Percentiles rank a stretch among this genome's conserved stretches.
Evolutionary conservation across 164 flowering plant genomes (phyloP).

Genomic region (Magnolia sinica): DNA sequence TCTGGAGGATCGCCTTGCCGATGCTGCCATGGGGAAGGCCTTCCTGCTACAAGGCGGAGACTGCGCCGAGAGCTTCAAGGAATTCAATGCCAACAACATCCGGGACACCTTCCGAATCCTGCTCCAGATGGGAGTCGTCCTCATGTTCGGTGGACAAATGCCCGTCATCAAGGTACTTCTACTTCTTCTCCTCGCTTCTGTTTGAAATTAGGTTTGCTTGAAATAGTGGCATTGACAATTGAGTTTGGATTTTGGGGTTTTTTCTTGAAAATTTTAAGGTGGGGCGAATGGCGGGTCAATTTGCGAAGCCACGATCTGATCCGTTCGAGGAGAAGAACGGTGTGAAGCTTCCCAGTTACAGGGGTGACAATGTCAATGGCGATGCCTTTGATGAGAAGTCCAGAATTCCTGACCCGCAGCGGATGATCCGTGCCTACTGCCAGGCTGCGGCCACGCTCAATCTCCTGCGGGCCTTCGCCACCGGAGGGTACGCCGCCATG

Average conservation of each 20-base stretch:
- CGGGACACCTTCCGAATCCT: conserved; percentile 83
- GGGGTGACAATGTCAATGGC: conserved; percentile 86
- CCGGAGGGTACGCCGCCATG: conserved; percentile 96
- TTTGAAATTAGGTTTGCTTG: background rate
- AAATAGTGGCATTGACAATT: background rate
- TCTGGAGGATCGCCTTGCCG: conserved; percentile 66
- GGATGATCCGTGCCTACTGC: conserved; percentile 82
- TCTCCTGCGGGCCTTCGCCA: conserved; percentile 84
- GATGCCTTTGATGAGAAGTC: conserved; percentile 76
- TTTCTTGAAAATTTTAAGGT: conserved; percentile 36
- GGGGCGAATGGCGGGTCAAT: conserved; percentile 98
- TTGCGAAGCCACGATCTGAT: conserved; percentile 94
- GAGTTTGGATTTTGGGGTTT: background rate
- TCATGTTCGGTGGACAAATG: conserved; percentile 90
- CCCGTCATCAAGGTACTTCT: conserved; percentile 70
- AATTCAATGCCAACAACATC: conserved; percentile 81
- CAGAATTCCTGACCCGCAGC: conserved; percentile 77
- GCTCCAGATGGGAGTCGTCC: conserved; percentile 82
- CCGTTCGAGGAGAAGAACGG: conserved; percentile 74
- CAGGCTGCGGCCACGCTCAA: conserved; percentile 85
- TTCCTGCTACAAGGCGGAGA: conserved; percentile 87
- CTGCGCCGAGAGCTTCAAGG: conserved; percentile 94
- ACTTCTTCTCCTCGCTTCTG: background rate
- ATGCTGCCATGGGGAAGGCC: conserved; percentile 82
- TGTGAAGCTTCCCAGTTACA: conserved; percentile 87